A percentile compares a stretch with the other conserved stretches of the same genome.
Conservation (phyloP, 2,329 filamentous ascomycete species). For the Acarospora socialis region DNA sequence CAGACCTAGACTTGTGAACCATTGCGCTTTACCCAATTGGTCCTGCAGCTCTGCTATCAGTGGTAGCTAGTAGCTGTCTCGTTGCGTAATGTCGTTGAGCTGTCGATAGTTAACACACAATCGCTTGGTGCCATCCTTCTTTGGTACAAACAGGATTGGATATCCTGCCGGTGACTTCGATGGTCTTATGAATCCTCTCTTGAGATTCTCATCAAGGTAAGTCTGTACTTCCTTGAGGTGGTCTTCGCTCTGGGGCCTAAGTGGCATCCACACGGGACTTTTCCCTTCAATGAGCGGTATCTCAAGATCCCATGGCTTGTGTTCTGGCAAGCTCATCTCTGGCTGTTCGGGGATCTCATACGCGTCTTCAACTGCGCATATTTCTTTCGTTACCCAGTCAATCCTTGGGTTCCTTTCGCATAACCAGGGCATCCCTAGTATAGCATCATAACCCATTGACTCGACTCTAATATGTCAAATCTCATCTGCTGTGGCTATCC, state of each 20-base stretch:
- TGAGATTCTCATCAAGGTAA: conserved; percentile 12
- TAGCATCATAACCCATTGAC: no score
- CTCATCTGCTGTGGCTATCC: no score
- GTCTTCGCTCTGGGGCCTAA: conserved; percentile 12
- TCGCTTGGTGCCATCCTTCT: conserved; percentile 10
- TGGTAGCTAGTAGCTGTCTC: conserved; percentile 17
- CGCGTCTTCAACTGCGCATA: conserved; percentile 5
- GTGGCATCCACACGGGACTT: conserved; percentile 6
- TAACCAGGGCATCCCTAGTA: conserved; percentile 4
- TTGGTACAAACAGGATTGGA: conserved; percentile 12
- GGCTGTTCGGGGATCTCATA: no score
- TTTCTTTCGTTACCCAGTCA: not conserved
- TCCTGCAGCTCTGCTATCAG: conserved; percentile 16
- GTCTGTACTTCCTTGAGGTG: conserved; percentile 13
- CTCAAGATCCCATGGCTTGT: conserved; percentile 12
- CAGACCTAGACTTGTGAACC: conserved; percentile 18
- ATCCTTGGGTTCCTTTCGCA: no score
- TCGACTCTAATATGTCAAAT: no score
- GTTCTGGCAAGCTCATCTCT: conserved; percentile 7
- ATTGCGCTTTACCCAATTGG: conserved; percentile 10
- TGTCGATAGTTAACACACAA: conserved; percentile 18
- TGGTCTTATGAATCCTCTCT: conserved; percentile 13
- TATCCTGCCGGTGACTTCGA: conserved; percentile 12
- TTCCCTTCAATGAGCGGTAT: conserved; percentile 13
- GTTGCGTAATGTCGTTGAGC: conserved; percentile 17